Conservation (phyloP, 2,329 filamentous ascomycete species). For the Fusarium sp. region DNA sequence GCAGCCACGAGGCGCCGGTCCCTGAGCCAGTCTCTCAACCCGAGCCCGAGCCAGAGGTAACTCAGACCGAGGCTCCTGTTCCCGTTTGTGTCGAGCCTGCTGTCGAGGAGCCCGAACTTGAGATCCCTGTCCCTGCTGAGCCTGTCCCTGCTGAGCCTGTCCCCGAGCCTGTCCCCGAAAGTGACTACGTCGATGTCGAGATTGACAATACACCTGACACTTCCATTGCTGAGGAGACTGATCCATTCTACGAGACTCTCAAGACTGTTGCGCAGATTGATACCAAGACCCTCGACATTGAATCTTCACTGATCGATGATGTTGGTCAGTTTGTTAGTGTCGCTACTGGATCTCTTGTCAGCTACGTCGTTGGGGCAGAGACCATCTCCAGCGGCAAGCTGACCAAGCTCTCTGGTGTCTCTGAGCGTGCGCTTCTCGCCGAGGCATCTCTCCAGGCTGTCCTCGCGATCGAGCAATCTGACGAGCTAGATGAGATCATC, state of each 20-base stretch:
- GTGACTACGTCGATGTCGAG: background rate
- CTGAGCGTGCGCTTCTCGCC: background rate
- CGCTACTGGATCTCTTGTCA: background rate
- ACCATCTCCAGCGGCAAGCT: background rate
- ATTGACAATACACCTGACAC: background rate
- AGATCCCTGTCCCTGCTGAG: background rate
- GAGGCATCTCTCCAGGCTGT: slow-evolving; percentile 30
- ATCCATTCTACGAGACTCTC: background rate
- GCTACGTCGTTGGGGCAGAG: background rate
- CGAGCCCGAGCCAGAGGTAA: background rate
- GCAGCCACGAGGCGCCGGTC: background rate
- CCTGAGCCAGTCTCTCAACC: background rate
- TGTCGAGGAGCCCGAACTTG: background rate
- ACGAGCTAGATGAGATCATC: slow-evolving; percentile 32
- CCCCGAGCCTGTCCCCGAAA: background rate
- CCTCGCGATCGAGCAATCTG: slow-evolving; percentile 25
- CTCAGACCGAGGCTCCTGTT: background rate
- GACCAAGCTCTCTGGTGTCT: background rate
- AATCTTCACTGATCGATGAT: background rate
- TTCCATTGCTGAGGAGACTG: background rate
- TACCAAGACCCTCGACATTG: background rate
- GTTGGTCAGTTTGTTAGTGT: background rate
- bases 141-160: too few relatives aligned
- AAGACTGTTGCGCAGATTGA: background rate
- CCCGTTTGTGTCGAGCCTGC: background rate